Conservation (phyloP, 2,329 filamentous ascomycete genomes). For the Bipolaris zeicola region DNA sequence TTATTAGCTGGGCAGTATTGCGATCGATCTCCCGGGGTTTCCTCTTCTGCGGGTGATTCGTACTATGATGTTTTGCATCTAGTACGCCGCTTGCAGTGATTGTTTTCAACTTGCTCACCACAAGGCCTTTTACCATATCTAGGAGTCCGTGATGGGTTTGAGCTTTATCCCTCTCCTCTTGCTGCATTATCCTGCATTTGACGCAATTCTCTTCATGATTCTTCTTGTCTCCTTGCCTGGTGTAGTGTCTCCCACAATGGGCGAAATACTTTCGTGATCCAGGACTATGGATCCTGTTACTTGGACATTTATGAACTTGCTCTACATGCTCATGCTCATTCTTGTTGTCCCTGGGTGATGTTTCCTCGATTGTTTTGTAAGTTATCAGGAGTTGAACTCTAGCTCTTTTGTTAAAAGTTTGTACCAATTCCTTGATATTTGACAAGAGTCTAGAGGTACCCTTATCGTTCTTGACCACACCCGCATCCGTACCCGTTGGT, state of each 20-base stretch:
- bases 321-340: neutral
- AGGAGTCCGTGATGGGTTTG: neutral
- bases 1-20: neutral
- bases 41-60: neutral
- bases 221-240: neutral
- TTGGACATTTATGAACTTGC: neutral
- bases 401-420: too few species aligned
- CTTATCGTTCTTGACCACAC: too few species aligned
- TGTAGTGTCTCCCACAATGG: neutral
- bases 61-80: neutral
- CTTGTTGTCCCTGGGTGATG: too few species aligned
- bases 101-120: too few species aligned
- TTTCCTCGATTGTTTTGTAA: too few species aligned
- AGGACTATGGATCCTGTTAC: neutral
- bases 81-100: neutral
- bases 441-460: neutral
- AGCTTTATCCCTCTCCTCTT: neutral
- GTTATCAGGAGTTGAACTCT: too few species aligned
- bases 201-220: neutral
- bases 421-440: neutral
- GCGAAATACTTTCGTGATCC: too few species aligned
- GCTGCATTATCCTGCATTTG: neutral
- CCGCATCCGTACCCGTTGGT: neutral
- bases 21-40: neutral
- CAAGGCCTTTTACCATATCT: too few species aligned